Evolutionary conservation across 2,329 filamentous ascomycete species (phyloP).

Genomic region (Cercospora sp.): DNA sequence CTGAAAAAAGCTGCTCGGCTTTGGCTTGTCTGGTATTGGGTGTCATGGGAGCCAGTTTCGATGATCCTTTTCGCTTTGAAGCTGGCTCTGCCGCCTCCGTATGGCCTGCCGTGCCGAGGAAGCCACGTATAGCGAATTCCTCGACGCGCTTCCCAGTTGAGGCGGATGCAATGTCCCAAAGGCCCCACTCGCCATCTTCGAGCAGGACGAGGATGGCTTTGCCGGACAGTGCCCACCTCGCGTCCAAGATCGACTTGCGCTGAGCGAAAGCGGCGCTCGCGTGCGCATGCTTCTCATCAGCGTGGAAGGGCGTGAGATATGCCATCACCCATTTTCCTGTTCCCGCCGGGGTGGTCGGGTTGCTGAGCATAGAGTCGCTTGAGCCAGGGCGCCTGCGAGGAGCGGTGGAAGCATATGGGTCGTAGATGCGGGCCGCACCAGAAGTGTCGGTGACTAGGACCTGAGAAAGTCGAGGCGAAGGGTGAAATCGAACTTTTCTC

Average conservation of each 20-base stretch:
- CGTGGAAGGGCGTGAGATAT: conserved; percentile 33
- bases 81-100: conserved; percentile 27
- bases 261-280: conserved; percentile 37
- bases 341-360: not conserved
- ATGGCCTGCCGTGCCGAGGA: conserved; percentile 31
- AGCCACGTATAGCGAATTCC: conserved; percentile 37
- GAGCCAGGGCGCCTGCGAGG: conserved; percentile 30
- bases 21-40: conserved; percentile 52
- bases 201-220: conserved; percentile 50
- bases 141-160: conserved; percentile 27
- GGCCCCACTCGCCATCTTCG: conserved; percentile 55
- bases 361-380: conserved; percentile 25
- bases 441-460: conserved; percentile 57
- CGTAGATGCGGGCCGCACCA: conserved; percentile 60
- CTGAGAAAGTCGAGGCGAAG: conserved; percentile 34
- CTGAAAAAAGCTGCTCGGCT: conserved; percentile 49
- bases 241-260: conserved; percentile 53
- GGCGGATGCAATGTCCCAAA: conserved; percentile 47
- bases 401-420: conserved; percentile 48
- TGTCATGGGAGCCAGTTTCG: conserved; percentile 52
- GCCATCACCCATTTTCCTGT: conserved; percentile 36
- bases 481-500: conserved; percentile 31
- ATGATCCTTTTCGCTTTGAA: conserved; percentile 39
- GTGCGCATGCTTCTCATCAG: conserved; percentile 22
- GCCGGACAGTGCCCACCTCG: conserved; percentile 51